Percentiles rank a stretch among this genome's conserved stretches.
Evolutionary conservation across 805 yeast genomes (phyloP).

Genomic region (Maudiozyma saulgeensis): DNA sequence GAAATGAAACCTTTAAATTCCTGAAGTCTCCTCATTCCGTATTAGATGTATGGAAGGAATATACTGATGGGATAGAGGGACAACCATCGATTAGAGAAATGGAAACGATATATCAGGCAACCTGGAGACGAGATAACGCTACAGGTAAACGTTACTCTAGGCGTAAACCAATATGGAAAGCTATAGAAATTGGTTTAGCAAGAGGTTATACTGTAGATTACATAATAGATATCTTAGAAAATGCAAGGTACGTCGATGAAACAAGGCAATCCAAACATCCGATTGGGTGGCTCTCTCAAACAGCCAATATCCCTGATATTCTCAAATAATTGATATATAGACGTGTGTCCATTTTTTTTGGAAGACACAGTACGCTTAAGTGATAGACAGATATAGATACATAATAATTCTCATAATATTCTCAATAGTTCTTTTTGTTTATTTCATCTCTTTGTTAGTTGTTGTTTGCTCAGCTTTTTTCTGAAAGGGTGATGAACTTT

Average conservation of each 20-base stretch:
- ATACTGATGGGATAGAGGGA: conserved; percentile 40
- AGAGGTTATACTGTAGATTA: conserved; percentile 37
- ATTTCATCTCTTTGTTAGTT: no score
- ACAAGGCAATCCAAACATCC: conserved; percentile 36
- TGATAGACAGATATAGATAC: no score
- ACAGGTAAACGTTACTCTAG: conserved; percentile 45
- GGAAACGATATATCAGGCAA: conserved; percentile 40
- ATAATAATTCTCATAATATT: no score
- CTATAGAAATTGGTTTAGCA: conserved; percentile 40
- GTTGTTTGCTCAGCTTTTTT: no score
- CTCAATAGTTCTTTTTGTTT: no score
- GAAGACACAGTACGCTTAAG: no score
- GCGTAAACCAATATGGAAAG: conserved; percentile 44
- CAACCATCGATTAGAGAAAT: conserved; percentile 44
- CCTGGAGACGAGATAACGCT: conserved; percentile 49
- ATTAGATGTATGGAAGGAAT: conserved; percentile 48
- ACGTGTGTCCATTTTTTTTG: not conserved
- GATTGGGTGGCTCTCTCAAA: conserved; percentile 36
- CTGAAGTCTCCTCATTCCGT: conserved; percentile 38
- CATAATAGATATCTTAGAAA: conserved; percentile 40
- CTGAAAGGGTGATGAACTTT: no score
- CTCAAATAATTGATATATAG: conserved; percentile 5
- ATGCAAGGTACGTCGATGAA: conserved; percentile 33
- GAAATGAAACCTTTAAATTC: conserved; percentile 24
- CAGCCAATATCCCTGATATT: conserved; percentile 29